Percentiles rank a stretch among this genome's conserved stretches.
phyloP scores from a whole-genome alignment of 2,329 filamentous ascomycete species.

The Fusarium continuum region DNA sequence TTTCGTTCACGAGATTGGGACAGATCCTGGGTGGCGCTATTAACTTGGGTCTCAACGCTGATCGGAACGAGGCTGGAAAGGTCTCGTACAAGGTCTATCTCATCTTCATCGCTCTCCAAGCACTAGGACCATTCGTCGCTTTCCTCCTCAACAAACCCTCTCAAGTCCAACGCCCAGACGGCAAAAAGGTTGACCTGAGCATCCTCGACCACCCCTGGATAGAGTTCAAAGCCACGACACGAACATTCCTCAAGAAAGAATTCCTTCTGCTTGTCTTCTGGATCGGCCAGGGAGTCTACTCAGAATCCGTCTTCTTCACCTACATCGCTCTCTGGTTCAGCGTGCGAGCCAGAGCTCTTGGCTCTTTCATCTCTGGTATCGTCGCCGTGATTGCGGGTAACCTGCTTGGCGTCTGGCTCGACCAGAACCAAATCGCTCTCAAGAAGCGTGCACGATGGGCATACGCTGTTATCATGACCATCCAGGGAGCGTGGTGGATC shows the following conservation, averaged over 20 bases:
- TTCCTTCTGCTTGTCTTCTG: slow-evolving; percentile 70
- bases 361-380: slow-evolving; percentile 72
- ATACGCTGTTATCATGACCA: slow-evolving; percentile 59
- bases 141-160: slow-evolving; percentile 66
- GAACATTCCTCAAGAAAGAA: slow-evolving; percentile 64
- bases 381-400: slow-evolving; percentile 70
- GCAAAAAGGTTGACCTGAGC: slow-evolving; percentile 63
- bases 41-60: slow-evolving; percentile 69
- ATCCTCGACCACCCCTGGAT: slow-evolving; percentile 63
- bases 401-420: slow-evolving; percentile 68
- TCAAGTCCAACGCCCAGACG: slow-evolving; percentile 69
- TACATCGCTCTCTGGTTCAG: slow-evolving; percentile 66
- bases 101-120: slow-evolving; percentile 73
- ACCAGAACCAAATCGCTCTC: slow-evolving; percentile 61
- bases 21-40: slow-evolving; percentile 68
- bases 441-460: slow-evolving; percentile 61
- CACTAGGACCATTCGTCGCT: slow-evolving; percentile 66
- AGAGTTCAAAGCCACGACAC: slow-evolving; percentile 66
- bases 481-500: slow-evolving; percentile 74
- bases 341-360: slow-evolving; percentile 68
- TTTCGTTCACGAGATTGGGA: slow-evolving; percentile 65
- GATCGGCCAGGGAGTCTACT: slow-evolving; percentile 72
- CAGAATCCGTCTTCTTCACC: slow-evolving; percentile 66
- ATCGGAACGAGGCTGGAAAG: slow-evolving; percentile 63
- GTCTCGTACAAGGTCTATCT: slow-evolving; percentile 73